Percentiles rank a stretch among this genome's conserved stretches.
phyloP scores from a whole-genome alignment of 192 early-diverging fungal species.

The Coemansia sp. region DNA sequence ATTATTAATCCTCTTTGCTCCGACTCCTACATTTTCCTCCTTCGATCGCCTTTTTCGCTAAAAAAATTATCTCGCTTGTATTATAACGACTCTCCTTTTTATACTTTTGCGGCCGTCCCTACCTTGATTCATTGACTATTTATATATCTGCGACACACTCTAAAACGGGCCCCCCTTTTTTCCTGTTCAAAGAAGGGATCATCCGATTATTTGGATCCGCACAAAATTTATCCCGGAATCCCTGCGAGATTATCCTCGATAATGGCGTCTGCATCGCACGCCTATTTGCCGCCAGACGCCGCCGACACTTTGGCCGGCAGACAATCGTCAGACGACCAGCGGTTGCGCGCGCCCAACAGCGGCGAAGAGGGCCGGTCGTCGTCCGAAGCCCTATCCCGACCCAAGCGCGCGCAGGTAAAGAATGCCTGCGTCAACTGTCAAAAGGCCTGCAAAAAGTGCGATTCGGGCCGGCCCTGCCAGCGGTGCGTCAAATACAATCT shows the following conservation, averaged over 20 bases:
- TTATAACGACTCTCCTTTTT: background rate
- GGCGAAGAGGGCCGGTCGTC: constrained; percentile 8
- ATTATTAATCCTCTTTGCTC: constrained; percentile 4
- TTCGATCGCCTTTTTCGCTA: background rate
- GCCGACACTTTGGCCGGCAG: background rate
- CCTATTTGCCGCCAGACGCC: background rate
- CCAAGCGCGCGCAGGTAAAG: constrained; percentile 80
- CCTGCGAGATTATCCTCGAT: background rate
- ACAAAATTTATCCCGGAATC: background rate
- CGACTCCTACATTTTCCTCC: background rate
- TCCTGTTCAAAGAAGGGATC: background rate
- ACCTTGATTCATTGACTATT: background rate
- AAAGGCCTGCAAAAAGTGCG: constrained; percentile 91
- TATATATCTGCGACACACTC: background rate
- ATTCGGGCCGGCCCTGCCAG: constrained; percentile 76
- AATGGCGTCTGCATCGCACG: background rate
- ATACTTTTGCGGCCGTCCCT: no score
- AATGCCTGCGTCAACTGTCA: constrained; percentile 89
- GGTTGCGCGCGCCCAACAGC: background rate
- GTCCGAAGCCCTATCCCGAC: constrained; percentile 1
- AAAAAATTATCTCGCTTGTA: background rate
- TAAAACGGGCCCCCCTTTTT: no score
- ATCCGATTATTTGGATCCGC: constrained; percentile 7
- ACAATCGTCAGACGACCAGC: background rate
- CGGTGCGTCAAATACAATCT: constrained; percentile 81